These are phyloP conservation scores for Lycium ferocissimum DNA, from an alignment of 257 asterid species.

Conservation along the genomic window DNA sequence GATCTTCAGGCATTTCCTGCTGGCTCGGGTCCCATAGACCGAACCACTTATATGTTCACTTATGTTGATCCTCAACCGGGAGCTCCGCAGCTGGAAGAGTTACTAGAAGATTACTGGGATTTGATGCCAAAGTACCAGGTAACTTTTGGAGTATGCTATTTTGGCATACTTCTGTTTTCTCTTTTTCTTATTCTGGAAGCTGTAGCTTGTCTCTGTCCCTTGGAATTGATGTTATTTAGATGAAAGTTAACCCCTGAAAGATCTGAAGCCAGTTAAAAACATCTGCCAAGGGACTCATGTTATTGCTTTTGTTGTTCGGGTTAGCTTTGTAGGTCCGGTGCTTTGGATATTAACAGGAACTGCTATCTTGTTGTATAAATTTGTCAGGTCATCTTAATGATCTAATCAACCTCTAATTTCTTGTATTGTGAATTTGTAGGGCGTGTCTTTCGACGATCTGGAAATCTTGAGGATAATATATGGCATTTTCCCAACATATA, in stretches of 20 bases:
- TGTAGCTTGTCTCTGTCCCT: neutral
- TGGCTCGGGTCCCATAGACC: conserved; percentile 81
- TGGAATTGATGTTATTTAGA: neutral
- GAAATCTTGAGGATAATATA: conserved; percentile 84
- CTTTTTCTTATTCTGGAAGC: neutral
- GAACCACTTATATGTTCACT: conserved; percentile 98
- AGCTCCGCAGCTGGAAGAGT: conserved; percentile 80
- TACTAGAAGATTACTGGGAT: conserved; percentile 94
- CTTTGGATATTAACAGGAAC: neutral
- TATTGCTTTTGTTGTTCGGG: conserved; percentile 5
- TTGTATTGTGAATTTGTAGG: conserved; percentile 48
- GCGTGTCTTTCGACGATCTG: conserved; percentile 62
- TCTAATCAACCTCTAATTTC: neutral
- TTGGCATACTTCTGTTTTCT: conserved; percentile 4
- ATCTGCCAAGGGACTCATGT: neutral
- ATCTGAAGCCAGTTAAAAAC: neutral
- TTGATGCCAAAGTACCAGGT: conserved; percentile 96
- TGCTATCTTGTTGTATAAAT: neutral
- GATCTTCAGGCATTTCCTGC: conserved; percentile 91
- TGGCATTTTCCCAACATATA: conserved; percentile 91
- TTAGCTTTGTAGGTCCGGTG: neutral
- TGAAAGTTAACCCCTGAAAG: neutral
- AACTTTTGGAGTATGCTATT: neutral
- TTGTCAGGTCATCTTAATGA: neutral
- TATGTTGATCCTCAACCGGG: conserved; percentile 86